phyloP scores from a whole-genome alignment of 75 land plant species.

The Pseudotsuga menziesii region DNA sequence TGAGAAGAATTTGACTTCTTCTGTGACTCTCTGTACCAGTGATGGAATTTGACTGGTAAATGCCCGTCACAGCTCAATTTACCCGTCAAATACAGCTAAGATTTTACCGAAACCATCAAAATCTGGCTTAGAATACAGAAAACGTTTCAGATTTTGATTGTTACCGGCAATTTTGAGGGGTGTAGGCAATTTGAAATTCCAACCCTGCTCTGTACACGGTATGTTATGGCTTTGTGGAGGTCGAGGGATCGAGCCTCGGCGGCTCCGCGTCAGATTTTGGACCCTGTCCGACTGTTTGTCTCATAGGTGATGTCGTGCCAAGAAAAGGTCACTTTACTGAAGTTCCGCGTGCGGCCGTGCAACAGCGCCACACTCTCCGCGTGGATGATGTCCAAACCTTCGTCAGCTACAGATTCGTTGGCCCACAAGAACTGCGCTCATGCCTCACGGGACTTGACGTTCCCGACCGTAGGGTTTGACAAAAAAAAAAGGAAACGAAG shows the following conservation, averaged over 20 bases:
- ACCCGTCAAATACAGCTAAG: too few species aligned
- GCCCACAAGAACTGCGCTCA: constrained; percentile 16
- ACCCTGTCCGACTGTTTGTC: constrained; percentile 33
- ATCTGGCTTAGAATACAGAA: too few species aligned
- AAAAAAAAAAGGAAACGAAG: too few species aligned
- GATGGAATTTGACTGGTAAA: too few species aligned
- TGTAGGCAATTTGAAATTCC: too few species aligned
- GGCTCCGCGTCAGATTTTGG: constrained; percentile 25
- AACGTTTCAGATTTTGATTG: too few species aligned
- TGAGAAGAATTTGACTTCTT: constrained; percentile 38
- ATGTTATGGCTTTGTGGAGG: constrained; percentile 21
- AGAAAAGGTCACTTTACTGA: constrained; percentile 20
- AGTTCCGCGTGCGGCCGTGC: constrained; percentile 16
- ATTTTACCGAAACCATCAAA: too few species aligned
- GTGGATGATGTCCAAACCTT: constrained; percentile 28
- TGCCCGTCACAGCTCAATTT: too few species aligned
- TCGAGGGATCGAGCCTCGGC: constrained; percentile 21
- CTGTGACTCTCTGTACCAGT: constrained; percentile 25
- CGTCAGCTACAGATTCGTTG: constrained; percentile 7
- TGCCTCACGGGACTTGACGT: constrained; percentile 18
- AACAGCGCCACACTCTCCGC: constrained; percentile 34
- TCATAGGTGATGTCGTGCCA: constrained; percentile 49
- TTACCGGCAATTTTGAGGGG: too few species aligned
- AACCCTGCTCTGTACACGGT: too few species aligned
- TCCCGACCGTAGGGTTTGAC: too few species aligned